phyloP scores from a whole-genome alignment of 805 yeast genomes.

The Ogataea salicorniae region DNA sequence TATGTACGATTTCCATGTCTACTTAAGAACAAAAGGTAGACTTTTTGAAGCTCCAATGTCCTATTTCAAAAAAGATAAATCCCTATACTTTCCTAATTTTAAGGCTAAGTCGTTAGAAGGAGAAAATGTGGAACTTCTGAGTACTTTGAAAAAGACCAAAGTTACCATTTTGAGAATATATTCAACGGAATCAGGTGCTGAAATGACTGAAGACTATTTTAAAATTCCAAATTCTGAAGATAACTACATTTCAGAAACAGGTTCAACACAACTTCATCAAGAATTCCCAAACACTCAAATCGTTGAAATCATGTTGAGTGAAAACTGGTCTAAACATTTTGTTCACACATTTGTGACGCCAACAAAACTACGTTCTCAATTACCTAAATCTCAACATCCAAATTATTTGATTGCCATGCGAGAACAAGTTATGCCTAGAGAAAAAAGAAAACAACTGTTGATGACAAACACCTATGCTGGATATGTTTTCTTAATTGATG shows the following conservation, averaged over 20 bases:
- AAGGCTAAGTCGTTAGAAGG: conserved; percentile 47
- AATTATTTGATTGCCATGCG: conserved; percentile 58
- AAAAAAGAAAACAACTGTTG: conserved; percentile 50
- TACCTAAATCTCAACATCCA: conserved; percentile 33
- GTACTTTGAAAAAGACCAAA: conserved; percentile 39
- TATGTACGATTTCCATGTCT: conserved; percentile 59
- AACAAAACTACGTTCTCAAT: conserved; percentile 29
- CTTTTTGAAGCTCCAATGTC: conserved; percentile 79
- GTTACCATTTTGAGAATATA: conserved; percentile 62
- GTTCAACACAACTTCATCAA: conserved; percentile 35
- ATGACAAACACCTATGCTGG: conserved; percentile 80
- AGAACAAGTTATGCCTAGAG: conserved; percentile 51
- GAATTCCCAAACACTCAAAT: conserved; percentile 57
- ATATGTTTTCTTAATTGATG: conserved; percentile 74
- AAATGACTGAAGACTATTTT: conserved; percentile 59
- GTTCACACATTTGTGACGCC: conserved; percentile 50
- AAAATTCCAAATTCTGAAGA: conserved; percentile 37
- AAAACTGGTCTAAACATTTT: conserved; percentile 62
- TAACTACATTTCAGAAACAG: conserved; percentile 35
- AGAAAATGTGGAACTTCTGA: conserved; percentile 30
- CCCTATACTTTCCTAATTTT: conserved; percentile 81
- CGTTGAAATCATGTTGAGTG: conserved; percentile 72
- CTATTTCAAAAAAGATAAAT: conserved; percentile 64
- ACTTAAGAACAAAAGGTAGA: conserved; percentile 76
- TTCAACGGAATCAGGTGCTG: conserved; percentile 66